These are phyloP conservation scores for Coemansia reversa DNA, from an alignment of 192 early-diverging fungal species.

Conservation along the genomic window DNA sequence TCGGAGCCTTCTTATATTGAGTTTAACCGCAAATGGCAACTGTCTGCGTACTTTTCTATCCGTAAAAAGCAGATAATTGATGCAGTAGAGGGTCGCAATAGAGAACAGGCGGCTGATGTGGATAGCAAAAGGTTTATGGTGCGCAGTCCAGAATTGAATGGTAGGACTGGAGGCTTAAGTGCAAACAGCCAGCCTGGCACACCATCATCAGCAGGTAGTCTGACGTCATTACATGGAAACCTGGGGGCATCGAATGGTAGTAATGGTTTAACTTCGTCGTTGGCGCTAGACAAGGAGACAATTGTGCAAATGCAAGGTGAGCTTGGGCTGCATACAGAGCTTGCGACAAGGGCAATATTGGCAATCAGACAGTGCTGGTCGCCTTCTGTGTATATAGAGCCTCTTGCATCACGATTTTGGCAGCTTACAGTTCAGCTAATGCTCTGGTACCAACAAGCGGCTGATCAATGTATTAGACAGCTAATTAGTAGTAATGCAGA, in stretches of 20 bases:
- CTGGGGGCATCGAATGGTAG: not conserved
- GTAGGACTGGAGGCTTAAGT: not conserved
- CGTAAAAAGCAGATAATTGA: slow-evolving; percentile 29
- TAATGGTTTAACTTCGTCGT: not conserved
- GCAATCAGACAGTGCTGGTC: slow-evolving; percentile 34
- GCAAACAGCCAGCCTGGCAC: not conserved
- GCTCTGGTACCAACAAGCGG: slow-evolving; percentile 19
- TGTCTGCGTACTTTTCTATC: slow-evolving; percentile 45
- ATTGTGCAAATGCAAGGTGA: slow-evolving; percentile 1
- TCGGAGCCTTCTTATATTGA: slow-evolving; percentile 20
- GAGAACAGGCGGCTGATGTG: not conserved
- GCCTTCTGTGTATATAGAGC: slow-evolving; percentile 28
- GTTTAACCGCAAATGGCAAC: slow-evolving; percentile 49
- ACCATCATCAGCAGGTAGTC: not conserved
- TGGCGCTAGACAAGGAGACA: slow-evolving; percentile 3
- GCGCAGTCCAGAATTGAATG: not conserved
- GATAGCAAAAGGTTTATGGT: not conserved
- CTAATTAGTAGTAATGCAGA: slow-evolving; percentile 11
- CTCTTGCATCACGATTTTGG: slow-evolving; percentile 37
- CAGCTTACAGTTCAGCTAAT: slow-evolving; percentile 43
- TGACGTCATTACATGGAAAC: not conserved
- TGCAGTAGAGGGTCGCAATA: slow-evolving; percentile 11
- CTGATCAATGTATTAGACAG: slow-evolving; percentile 9
- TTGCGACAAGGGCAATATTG: slow-evolving; percentile 20
- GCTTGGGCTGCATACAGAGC: slow-evolving; percentile 14